Percentiles rank a stretch among this genome's conserved stretches.
phyloP scores from a whole-genome alignment of 306 rosid species.

The Comarum palustre region DNA sequence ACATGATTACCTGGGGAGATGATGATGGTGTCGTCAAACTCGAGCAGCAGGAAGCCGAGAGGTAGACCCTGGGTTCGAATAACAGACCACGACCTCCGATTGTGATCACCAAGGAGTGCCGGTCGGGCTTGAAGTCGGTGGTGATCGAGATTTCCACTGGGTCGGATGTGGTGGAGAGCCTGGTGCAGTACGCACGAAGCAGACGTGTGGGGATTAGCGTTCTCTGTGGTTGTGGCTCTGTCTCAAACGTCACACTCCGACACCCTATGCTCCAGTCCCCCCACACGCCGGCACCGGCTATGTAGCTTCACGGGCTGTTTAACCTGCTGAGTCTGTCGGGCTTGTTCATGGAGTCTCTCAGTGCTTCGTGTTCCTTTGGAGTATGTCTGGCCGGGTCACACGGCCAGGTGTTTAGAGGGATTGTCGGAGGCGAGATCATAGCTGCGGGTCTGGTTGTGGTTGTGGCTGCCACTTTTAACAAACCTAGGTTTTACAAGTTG shows the following conservation, averaged over 20 bases:
- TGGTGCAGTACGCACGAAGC: constrained; percentile 33
- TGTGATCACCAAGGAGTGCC: constrained; percentile 27
- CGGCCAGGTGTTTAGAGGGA: constrained; percentile 56
- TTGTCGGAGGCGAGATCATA: constrained; percentile 39
- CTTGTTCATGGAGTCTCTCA: neutral
- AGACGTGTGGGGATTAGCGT: constrained; percentile 31
- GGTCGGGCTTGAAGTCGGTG: constrained; percentile 24
- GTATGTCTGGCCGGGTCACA: constrained; percentile 35
- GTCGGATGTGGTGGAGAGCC: constrained; percentile 37
- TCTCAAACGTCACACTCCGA: constrained; percentile 37
- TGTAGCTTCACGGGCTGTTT: constrained; percentile 27
- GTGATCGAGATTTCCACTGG: constrained; percentile 47
- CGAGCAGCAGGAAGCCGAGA: constrained; percentile 38
- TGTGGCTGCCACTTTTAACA: constrained; percentile 31
- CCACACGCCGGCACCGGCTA: constrained; percentile 39
- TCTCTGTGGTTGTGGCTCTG: constrained; percentile 38
- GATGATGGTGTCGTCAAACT: neutral
- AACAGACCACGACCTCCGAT: constrained; percentile 60
- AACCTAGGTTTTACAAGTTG: constrained; percentile 26
- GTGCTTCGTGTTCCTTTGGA: constrained; percentile 34
- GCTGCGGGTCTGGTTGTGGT: constrained; percentile 45
- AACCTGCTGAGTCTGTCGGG: constrained; percentile 3
- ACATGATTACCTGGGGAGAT: neutral
- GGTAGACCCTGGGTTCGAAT: constrained; percentile 69
- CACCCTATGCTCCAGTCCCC: constrained; percentile 22